These are phyloP conservation scores for Dictyostelium citrinum DNA, from an alignment of 78 protist species.

Conservation along the genomic window DNA sequence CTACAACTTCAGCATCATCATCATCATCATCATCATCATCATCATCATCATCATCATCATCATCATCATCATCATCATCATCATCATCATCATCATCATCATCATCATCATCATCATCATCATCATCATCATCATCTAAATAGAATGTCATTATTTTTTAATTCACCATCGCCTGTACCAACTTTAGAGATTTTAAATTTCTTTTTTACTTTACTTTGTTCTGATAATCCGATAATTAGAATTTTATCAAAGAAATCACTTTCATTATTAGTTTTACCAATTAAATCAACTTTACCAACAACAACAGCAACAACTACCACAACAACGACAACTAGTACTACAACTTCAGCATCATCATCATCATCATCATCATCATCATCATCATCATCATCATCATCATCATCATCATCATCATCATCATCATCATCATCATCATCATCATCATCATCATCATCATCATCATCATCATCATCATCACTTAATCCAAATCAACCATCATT, in stretches of 20 bases:
- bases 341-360: not conserved
- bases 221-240: not conserved
- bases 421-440: not conserved
- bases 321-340: not conserved
- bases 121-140: too few species aligned
- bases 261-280: not conserved
- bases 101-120: too few species aligned
- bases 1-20: not conserved
- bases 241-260: constrained; percentile 14
- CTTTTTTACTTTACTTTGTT: constrained; percentile 27
- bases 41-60: too few species aligned
- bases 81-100: too few species aligned
- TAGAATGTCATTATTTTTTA: constrained; percentile 7
- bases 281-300: not conserved
- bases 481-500: not conserved
- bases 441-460: not conserved
- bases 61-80: too few species aligned
- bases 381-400: not conserved
- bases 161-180: constrained; percentile 12
- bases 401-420: not conserved
- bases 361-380: not conserved
- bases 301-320: not conserved
- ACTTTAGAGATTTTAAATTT: constrained; percentile 55
- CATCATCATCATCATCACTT: not conserved
- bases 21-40: too few species aligned